Evolutionary conservation across 768 basidiomycete genomes (phyloP), one percentile per base, ranked within the genome.

Genomic region (Boletus reticulatus): DNA sequence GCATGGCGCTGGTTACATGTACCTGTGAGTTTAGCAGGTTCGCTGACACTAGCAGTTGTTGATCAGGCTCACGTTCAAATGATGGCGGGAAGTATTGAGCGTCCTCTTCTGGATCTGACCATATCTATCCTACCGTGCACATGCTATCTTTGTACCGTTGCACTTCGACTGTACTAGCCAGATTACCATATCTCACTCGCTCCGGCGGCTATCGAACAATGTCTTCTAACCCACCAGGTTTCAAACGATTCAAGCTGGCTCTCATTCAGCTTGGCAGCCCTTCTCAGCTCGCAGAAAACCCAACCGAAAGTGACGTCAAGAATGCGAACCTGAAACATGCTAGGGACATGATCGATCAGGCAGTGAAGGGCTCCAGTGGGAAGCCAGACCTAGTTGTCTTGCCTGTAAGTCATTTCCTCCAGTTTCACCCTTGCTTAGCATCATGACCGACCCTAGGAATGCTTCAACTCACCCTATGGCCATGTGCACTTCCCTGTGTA

Each of bases 381-480:
- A 92, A 86, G 72, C 88, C 91, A 16, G 83, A 91, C 65, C 62
- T 95, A 13, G 83, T 97, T 54, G 92, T 96, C 6, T 76, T 97
- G 22, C 94, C 94, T 2, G 92, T 92, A 63, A 57, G 86, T 61
- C 48, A 31, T 19, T 48, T 49, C 7, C 38, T 36, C 19, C 41
- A 52, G 10, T 36, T 29, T 29, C 37, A 19, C 44, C 31, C 44
- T 51, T 34, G 31, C 52, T 32, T 55, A 32, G 47, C 53, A 38
- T 37, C 48, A 37, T 48, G 48, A 36, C 16, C 22, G 5, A 32
- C 27, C 14, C 31, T 56, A 92, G 92, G 92, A 91, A 81, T 92
- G 85, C 71, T 94, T 93, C 72, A 91, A 93, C 66, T 92, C 89
- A 4, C 90, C 90, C 0, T 93, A 94, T 62, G 89, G 91, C 0